Base-by-base conservation (phyloP, 345 rosid genomes). In the Raphanus raphanistrum region DNA sequence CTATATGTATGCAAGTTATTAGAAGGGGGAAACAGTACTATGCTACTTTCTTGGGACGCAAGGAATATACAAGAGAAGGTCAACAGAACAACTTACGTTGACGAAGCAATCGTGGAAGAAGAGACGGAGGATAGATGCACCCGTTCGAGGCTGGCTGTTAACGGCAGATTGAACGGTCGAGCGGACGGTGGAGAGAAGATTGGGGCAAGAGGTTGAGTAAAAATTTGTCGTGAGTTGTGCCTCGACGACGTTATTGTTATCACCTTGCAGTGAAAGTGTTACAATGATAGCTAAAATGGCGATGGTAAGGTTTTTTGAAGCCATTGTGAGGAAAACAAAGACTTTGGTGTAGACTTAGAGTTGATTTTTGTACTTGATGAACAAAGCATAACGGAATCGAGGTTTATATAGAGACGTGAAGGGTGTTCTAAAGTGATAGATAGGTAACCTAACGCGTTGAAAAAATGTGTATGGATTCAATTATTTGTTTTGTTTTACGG, bases 101-200 rank as follows among this genome's bases (percentile, higher is more conserved):
- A 94, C 97, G 54, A 94, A 94, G 73, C 98, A 94, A 38, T 94
- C 98, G 13, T 92, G 98, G 89, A 92, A 94, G 86, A 86, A 86
- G 72, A 94, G 79, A 63, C 98, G 96, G 73, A 94, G 88, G 54
- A 94, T 75, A 12, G 97, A 92, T 15, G 97, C 98, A 3, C 97
- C 97, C 79, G 86, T 84, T 3, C 93, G 78, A 33, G 87, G 63
- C 84, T 92, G 87, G 5, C 76, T 84, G 2, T 16, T 50, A 21
- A 94, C 78, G 31, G 97, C 95, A 0, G 92, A 80, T 2, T 66
- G 81, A 31, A 90, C 82, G 8, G 77, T 62, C 0, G 95, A 76
- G 75, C 66, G 80, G 41, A 94, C 90, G 2, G 89, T 72, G 2
- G 88, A 70, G 8, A 85, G 43, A 65, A 92, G 82, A 1, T 86